Conservation (phyloP, 768 basidiomycete species). For the Mycena albidolilacea region DNA sequence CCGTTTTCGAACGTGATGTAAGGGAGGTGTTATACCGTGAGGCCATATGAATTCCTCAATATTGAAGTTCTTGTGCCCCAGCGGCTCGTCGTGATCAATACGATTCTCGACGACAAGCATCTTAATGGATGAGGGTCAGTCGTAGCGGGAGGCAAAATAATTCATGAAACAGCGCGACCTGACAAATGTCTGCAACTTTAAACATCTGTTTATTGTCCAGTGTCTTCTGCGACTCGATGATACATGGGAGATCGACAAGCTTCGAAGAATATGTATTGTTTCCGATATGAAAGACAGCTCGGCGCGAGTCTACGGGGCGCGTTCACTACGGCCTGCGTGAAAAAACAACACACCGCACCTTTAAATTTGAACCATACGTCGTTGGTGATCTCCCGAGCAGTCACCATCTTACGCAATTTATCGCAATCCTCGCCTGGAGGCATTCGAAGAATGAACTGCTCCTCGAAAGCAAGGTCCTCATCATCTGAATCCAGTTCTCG, state of each 20-base stretch:
- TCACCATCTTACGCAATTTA: constrained; percentile 85
- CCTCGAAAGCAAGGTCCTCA: constrained; percentile 95
- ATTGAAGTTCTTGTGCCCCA: constrained; percentile 80
- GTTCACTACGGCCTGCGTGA: constrained; percentile 31
- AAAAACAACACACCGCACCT: constrained; percentile 61
- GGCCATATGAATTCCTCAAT: constrained; percentile 98
- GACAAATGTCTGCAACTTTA: constrained; percentile 98
- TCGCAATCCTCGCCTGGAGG: constrained; percentile 89
- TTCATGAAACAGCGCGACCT: constrained; percentile 64
- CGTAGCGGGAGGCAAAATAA: constrained; percentile 13
- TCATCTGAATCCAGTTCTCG: constrained; percentile 96
- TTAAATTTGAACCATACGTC: constrained; percentile 99
- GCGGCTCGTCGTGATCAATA: constrained; percentile 77
- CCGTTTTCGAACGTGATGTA: constrained; percentile 91
- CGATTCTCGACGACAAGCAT: constrained; percentile 93
- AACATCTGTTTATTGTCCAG: constrained; percentile 97
- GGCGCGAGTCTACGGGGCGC: constrained; percentile 79
- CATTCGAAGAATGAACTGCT: constrained; percentile 95
- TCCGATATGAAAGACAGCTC: constrained; percentile 91
- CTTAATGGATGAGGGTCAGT: constrained; percentile 56
- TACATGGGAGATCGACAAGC: constrained; percentile 95
- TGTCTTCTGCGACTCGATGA: constrained; percentile 96
- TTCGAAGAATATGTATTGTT: constrained; percentile 89
- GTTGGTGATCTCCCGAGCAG: constrained; percentile 80
- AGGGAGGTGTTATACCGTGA: constrained; percentile 94